phyloP scores from a whole-genome alignment of 306 rosid species.

The Trifolium repens region DNA sequence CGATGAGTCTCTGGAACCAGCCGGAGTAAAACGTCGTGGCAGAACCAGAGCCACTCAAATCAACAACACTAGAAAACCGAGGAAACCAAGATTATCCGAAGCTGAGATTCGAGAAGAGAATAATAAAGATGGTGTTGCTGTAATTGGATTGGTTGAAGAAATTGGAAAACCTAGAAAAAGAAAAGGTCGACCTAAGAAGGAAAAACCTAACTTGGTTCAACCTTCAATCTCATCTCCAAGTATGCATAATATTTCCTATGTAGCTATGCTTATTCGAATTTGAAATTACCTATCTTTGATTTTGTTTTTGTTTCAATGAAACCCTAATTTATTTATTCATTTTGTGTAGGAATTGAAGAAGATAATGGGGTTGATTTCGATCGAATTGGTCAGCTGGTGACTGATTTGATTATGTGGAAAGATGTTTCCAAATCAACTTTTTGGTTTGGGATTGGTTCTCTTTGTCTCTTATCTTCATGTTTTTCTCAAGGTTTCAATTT shows the following conservation, averaged over 20 bases:
- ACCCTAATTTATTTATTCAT: not conserved
- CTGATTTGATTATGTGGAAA: conserved; percentile 84
- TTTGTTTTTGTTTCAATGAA: not conserved
- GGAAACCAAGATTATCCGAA: conserved; percentile 56
- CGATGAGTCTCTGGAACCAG: conserved; percentile 54
- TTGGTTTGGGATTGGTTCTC: conserved; percentile 85
- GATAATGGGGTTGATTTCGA: conserved; percentile 61
- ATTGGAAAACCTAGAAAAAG: conserved; percentile 60
- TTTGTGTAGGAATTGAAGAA: conserved; percentile 53
- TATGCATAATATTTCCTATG: conserved; percentile 10
- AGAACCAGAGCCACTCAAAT: conserved; percentile 50
- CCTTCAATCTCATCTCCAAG: conserved; percentile 46
- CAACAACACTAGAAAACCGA: conserved; percentile 52
- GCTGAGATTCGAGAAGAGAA: conserved; percentile 71
- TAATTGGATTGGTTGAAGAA: conserved; percentile 52
- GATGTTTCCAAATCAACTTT: conserved; percentile 75
- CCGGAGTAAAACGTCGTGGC: conserved; percentile 53
- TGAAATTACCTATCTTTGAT: not conserved
- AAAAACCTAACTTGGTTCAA: conserved; percentile 59
- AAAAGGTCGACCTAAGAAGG: conserved; percentile 66
- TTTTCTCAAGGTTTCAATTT: conserved; percentile 64
- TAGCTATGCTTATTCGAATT: not conserved
- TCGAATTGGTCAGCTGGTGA: conserved; percentile 57
- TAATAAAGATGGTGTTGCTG: conserved; percentile 50
- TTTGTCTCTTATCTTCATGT: conserved; percentile 71